Base-by-base conservation (phyloP, 345 rosid genomes). In the Boechera retrofracta region DNA sequence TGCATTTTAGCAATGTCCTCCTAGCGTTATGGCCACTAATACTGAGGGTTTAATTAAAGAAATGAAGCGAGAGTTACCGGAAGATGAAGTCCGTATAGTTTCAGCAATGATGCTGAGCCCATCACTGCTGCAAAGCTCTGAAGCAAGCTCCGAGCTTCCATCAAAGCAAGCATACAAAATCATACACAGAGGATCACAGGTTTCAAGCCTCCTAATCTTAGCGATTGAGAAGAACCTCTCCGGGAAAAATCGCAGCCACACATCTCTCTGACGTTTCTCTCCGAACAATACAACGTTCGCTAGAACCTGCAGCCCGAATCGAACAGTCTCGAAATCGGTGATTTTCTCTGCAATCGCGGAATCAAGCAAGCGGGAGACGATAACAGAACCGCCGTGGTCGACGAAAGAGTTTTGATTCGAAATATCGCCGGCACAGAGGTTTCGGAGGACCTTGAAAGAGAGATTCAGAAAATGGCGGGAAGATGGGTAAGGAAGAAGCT, bases 141-240 rank as follows among this genome's bases (percentile, higher is more conserved):
- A 60, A 71, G 81, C 41, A 55, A 83, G 61, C 72, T 72, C 56
- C 13, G 83, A 48, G 58, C 72, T 75, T 73, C 92, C 94, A 82
- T 88, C 88, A 71, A 79, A 83, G 75, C 94, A 94, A 48, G 78
- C 24, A 65, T 85, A 90, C 16, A 94, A 29, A 54, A 92, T 66
- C 91, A 83, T 86, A 71, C 98, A 94, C 39, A 94, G 39, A 6
- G 97, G 97, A 88, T 89, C 98, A 72, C 65, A 79, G n/a, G 88
- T 87, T 66, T 82, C 88, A 35, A 47, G 77, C 21, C 87, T 85
- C 42, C 54, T 76, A 32, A 85, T 54, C 72, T 79, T 72, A 7
- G 90, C 88, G 28, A 92, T 82, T 4, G 4, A 52, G 24, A 66
- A 61, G 79, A 89, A 89, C 73, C 76, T 84, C 54, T 74, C 71